phyloP scores from a whole-genome alignment of 2,329 filamentous ascomycete species.

The Neonectria coccinea region DNA sequence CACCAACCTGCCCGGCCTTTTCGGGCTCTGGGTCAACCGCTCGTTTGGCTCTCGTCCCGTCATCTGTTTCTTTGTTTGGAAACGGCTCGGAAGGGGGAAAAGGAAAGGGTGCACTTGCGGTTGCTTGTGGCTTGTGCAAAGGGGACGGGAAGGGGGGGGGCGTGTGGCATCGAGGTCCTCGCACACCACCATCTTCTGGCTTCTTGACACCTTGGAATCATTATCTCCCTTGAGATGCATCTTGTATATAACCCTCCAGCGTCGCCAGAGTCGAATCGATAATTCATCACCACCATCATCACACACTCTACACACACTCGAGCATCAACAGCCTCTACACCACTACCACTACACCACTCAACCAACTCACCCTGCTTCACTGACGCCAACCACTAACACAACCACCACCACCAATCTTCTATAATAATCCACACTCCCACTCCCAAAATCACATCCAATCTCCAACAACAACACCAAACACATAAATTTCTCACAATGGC shows the following conservation, averaged over 20 bases:
- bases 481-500: conserved; percentile 44
- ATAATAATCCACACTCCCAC: conserved; percentile 8
- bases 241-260: conserved; percentile 26
- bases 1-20: conserved; percentile 10
- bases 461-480: conserved; percentile 4
- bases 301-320: conserved; percentile 17
- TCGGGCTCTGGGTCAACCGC: conserved; percentile 23
- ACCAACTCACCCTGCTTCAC: conserved; percentile 9
- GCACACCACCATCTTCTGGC: background rate
- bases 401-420: conserved; percentile 6
- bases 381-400: conserved; percentile 13
- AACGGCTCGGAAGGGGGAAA: conserved; percentile 18
- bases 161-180: conserved; percentile 4
- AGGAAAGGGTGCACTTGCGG: background rate
- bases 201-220: background rate
- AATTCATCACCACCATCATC: conserved; percentile 28
- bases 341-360: conserved; percentile 6
- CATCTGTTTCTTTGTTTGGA: conserved; percentile 42
- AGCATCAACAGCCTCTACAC: conserved; percentile 7
- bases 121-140: background rate
- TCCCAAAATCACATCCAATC: background rate
- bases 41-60: conserved; percentile 8
- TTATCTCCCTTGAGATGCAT: conserved; percentile 17
- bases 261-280: conserved; percentile 11
- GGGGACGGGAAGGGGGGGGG: conserved; percentile 2